Conservation (phyloP, 192 early-diverging fungal genomes). For the Coemansia javaensis region DNA sequence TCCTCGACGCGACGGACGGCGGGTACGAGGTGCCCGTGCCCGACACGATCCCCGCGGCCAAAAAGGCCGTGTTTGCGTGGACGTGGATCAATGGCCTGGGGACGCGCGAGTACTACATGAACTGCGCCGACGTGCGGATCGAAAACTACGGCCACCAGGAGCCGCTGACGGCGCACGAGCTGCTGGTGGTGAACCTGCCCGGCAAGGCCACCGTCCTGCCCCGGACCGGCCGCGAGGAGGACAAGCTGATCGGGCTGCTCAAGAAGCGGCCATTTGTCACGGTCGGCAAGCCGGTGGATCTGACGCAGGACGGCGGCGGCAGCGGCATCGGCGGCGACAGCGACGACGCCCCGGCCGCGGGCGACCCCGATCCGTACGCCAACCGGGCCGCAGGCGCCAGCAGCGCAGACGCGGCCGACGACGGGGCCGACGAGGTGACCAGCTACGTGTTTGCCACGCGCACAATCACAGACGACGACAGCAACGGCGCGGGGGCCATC, state of each 20-base stretch:
- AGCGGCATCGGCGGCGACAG: background rate
- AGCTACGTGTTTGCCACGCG: slow-evolving; percentile 31
- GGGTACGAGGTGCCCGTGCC: slow-evolving; percentile 57
- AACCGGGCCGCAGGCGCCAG: slow-evolving; percentile 3
- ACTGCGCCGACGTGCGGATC: slow-evolving; percentile 61
- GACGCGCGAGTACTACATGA: slow-evolving; percentile 63
- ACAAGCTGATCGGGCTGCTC: slow-evolving; percentile 26
- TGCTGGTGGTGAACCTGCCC: slow-evolving; percentile 47
- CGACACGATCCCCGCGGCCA: slow-evolving; percentile 48
- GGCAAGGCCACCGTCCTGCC: slow-evolving; percentile 28
- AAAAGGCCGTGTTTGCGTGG: slow-evolving; percentile 57
- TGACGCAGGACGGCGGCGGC: slow-evolving; percentile 3
- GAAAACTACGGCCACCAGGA: slow-evolving; percentile 43
- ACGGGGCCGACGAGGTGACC: slow-evolving; percentile 22
- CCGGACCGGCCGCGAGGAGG: slow-evolving; percentile 31
- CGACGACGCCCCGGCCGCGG: slow-evolving; percentile 1
- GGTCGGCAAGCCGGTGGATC: slow-evolving; percentile 26
- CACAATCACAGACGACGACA: slow-evolving; percentile 26
- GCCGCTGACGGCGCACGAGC: slow-evolving; percentile 42
- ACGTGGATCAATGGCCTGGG: slow-evolving; percentile 63
- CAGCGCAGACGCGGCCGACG: background rate
- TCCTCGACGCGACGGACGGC: slow-evolving; percentile 38
- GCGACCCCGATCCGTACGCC: slow-evolving; percentile 21
- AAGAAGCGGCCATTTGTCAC: slow-evolving; percentile 41
- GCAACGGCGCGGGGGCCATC: background rate